These are phyloP conservation scores for Aspergillus transmontanensis DNA, from an alignment of 2,329 filamentous ascomycete species.

Conservation along the genomic window DNA sequence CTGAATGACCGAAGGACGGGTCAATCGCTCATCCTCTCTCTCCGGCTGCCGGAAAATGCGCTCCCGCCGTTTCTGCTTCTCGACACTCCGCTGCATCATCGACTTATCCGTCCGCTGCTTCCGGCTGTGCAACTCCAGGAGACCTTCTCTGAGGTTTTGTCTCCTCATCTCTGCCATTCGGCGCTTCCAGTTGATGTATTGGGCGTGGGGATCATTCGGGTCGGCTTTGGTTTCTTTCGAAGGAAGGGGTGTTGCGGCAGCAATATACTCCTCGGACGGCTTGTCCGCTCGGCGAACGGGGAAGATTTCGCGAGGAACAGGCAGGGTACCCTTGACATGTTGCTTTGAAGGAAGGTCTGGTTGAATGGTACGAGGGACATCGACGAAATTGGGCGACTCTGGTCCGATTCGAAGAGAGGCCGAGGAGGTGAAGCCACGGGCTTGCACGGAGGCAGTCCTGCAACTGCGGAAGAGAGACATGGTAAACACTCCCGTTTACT, in stretches of 20 bases:
- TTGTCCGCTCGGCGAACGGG: slow-evolving; percentile 63
- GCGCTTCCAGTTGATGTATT: slow-evolving; percentile 66
- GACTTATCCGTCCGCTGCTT: slow-evolving; percentile 52
- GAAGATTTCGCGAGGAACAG: slow-evolving; percentile 82
- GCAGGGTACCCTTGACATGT: slow-evolving; percentile 74
- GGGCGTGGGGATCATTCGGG: slow-evolving; percentile 46
- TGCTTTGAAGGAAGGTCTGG: slow-evolving; percentile 56
- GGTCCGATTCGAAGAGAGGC: slow-evolving; percentile 54
- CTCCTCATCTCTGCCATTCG: slow-evolving; percentile 73
- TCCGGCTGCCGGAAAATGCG: slow-evolving; percentile 64
- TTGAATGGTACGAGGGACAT: slow-evolving; percentile 76
- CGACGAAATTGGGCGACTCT: slow-evolving; percentile 85
- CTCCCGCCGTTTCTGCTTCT: slow-evolving; percentile 55
- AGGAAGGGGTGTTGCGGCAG: slow-evolving; percentile 60
- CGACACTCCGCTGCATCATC: slow-evolving; percentile 45
- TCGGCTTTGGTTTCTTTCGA: slow-evolving; percentile 34
- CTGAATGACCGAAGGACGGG: slow-evolving; percentile 65
- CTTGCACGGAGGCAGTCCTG: slow-evolving; percentile 39
- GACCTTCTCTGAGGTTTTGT: slow-evolving; percentile 69
- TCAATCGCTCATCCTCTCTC: slow-evolving; percentile 75
- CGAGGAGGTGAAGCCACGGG: slow-evolving; percentile 44
- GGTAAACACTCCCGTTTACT: slow-evolving; percentile 13
- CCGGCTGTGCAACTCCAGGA: slow-evolving; percentile 69
- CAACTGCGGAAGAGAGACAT: slow-evolving; percentile 43
- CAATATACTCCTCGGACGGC: slow-evolving; percentile 62